Conservation (phyloP, 2,329 filamentous ascomycete genomes). For the Botrytis medusae region DNA sequence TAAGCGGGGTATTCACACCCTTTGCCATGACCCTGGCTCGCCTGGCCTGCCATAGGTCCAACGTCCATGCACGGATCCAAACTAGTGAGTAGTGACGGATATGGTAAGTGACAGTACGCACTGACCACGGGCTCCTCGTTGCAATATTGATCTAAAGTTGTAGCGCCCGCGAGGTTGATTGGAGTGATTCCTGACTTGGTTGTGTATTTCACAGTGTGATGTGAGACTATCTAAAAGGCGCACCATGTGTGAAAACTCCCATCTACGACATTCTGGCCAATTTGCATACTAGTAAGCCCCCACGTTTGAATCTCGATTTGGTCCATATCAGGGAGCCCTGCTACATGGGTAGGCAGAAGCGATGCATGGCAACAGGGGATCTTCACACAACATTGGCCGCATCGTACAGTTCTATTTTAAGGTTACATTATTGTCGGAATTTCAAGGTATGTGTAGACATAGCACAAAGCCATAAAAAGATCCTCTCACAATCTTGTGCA, state of each 20-base stretch:
- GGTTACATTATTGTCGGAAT: constrained; percentile 1
- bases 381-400: neutral
- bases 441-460: neutral
- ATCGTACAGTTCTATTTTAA: neutral
- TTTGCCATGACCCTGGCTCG: neutral
- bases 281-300: neutral
- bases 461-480: neutral
- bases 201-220: neutral
- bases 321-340: neutral
- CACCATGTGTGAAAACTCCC: neutral
- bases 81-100: neutral
- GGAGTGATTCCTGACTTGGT: neutral
- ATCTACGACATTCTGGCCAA: neutral
- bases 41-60: neutral
- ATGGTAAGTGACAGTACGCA: neutral
- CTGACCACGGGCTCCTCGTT: neutral
- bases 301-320: neutral
- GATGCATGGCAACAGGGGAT: neutral
- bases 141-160: neutral
- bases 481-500: neutral
- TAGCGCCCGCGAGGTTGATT: neutral
- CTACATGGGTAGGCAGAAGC: neutral
- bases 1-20: neutral
- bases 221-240: neutral
- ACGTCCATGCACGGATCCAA: neutral